Conservation (phyloP, 1,284 basidiomycete genomes). For the Sparassis latifolia region DNA sequence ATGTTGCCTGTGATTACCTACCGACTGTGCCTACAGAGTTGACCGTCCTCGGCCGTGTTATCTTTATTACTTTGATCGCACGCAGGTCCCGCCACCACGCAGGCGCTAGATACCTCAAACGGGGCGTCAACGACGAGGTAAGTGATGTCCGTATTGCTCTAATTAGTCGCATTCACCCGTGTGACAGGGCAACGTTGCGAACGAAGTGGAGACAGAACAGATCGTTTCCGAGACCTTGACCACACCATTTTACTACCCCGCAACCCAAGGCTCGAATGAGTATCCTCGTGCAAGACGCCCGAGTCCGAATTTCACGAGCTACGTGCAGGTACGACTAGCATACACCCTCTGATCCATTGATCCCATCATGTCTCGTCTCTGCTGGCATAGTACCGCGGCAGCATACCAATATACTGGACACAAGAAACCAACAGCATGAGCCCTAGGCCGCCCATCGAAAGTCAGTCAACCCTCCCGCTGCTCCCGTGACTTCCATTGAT, state of each 20-base stretch:
- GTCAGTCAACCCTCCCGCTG: constrained; percentile 38
- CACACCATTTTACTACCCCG: constrained; percentile 81
- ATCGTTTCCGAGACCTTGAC: constrained; percentile 94
- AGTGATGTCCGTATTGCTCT: not conserved
- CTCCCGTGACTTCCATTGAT: constrained; percentile 1
- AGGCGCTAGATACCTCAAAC: constrained; percentile 91
- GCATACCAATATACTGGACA: constrained; percentile 95
- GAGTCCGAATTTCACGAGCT: constrained; percentile 88
- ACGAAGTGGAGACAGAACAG: constrained; percentile 99
- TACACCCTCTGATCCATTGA: not conserved
- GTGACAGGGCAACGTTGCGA: constrained; percentile 89
- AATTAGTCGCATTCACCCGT: not conserved
- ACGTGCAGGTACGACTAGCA: constrained; percentile 63
- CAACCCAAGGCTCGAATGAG: constrained; percentile 25
- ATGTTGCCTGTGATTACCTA: not conserved
- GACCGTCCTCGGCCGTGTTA: constrained; percentile 82
- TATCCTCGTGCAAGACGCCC: constrained; percentile 41
- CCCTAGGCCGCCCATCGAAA: constrained; percentile 92
- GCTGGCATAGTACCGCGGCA: constrained; percentile 74
- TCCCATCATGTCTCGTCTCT: not conserved
- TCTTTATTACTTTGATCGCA: constrained; percentile 93
- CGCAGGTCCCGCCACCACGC: constrained; percentile 93
- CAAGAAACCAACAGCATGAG: constrained; percentile 90
- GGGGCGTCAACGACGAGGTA: constrained; percentile 91
- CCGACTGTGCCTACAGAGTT: constrained; percentile 52